phyloP scores from a whole-genome alignment of 2,329 filamentous ascomycete species.

The Fusarium subglutinans region DNA sequence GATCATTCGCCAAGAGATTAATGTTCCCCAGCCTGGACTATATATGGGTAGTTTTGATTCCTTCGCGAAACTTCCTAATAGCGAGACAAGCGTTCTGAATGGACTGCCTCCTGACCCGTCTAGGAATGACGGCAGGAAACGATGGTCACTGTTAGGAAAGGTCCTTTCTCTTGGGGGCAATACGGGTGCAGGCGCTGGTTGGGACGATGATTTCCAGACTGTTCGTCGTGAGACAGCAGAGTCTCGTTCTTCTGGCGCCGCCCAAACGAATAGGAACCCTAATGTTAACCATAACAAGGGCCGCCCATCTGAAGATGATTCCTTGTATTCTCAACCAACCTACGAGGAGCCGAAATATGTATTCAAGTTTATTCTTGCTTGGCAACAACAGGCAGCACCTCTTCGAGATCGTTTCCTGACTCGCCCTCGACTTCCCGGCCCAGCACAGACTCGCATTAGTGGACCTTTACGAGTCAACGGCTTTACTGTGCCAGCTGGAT shows the following conservation, averaged over 20 bases:
- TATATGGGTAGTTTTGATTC: constrained; percentile 60
- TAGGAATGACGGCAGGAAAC: constrained; percentile 61
- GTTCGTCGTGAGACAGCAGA: constrained; percentile 61
- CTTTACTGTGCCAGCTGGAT: constrained; percentile 49
- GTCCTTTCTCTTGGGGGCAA: constrained; percentile 57
- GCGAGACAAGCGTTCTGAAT: constrained; percentile 35
- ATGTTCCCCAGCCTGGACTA: constrained; percentile 57
- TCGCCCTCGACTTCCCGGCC: constrained; percentile 73
- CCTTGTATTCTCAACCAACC: constrained; percentile 63
- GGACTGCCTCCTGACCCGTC: constrained; percentile 40
- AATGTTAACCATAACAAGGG: constrained; percentile 44
- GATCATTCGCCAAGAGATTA: constrained; percentile 83
- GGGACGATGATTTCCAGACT: constrained; percentile 59
- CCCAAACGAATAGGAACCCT: constrained; percentile 44
- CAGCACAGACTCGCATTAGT: constrained; percentile 72
- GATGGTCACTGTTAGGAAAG: constrained; percentile 72
- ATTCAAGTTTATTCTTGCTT: constrained; percentile 80
- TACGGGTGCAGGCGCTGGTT: constrained; percentile 29
- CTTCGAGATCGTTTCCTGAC: constrained; percentile 70
- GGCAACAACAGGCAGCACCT: constrained; percentile 64
- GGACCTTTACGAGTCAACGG: constrained; percentile 52
- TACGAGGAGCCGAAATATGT: constrained; percentile 67
- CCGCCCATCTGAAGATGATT: constrained; percentile 60
- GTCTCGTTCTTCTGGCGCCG: constrained; percentile 47
- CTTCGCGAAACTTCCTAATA: constrained; percentile 46